These are phyloP conservation scores for Nicotiana paniculata DNA, from an alignment of 257 asterid species.

Conservation along the genomic window DNA sequence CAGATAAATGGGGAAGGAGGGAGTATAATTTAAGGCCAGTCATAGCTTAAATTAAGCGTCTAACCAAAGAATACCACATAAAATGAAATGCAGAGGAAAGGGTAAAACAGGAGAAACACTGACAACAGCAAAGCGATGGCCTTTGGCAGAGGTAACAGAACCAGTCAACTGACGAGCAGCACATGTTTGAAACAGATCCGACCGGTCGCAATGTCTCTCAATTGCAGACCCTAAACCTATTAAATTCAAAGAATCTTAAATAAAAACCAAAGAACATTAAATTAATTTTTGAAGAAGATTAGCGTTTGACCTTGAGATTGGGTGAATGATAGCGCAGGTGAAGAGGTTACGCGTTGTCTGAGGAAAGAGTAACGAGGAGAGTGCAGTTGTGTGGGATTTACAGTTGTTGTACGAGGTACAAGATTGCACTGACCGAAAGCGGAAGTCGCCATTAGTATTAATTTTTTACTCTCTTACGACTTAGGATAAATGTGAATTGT, in stretches of 20 bases:
- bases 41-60: no score
- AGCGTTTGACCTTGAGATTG: not conserved
- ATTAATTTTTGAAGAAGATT: not conserved
- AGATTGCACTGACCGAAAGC: conserved; percentile 3
- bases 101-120: conserved; percentile 14
- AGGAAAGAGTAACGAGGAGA: not conserved
- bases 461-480: not conserved
- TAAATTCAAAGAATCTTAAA: not conserved
- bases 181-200: conserved; percentile 26
- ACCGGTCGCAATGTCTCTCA: conserved; percentile 19
- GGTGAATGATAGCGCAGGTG: conserved; percentile 2
- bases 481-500: not conserved
- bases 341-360: not conserved
- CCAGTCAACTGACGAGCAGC: conserved; percentile 71
- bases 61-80: no score
- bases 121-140: conserved; percentile 75
- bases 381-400: not conserved
- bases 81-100: not conserved
- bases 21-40: no score
- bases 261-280: not conserved
- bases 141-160: conserved; percentile 54
- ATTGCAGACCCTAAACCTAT: conserved; percentile 31
- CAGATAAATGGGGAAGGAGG: no score
- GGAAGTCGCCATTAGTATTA: conserved; percentile 12
- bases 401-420: not conserved